Base-by-base conservation (phyloP, 208 protist genomes). In the Jaenimonas drosophilae region DNA sequence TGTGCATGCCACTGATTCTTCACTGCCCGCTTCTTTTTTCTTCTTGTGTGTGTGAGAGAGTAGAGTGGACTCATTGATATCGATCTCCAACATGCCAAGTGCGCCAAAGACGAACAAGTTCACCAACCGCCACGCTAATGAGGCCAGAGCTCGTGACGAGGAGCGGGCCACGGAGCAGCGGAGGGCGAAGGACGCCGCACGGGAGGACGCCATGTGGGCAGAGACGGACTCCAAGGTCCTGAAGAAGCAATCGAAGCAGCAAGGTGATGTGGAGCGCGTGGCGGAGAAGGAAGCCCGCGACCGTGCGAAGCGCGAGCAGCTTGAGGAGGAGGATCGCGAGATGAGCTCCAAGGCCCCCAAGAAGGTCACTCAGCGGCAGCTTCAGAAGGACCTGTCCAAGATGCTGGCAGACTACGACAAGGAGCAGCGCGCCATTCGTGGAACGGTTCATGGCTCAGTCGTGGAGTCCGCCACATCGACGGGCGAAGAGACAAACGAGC, bases 371-470 rank as follows among this genome's bases (percentile, higher is more conserved):
- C 51, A 83, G 44, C 77, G 86, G 3, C 71, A 87, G 44, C 59
- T 87, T 4, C 86, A 94, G 57, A 88, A 88, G 57, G 75, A 89
- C 27, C 55, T 94, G 48, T 55, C 76, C 14, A 90, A 91, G 68
- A 78, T 87, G 76, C 44, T 84, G n/a, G 60, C 49, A 14, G 76
- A 85, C 40, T 90, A 94, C 59, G 86, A 90, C 45, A 83, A 76
- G 45, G 47, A 70, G 54, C 64, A 61, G 27, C 33, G 70, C n/a
- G 47, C 55, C 12, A 60, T 81, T 28, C 64, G 63, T 4, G 31
- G 49, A 23, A 16, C 29, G 31, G 4, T 55, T 14, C 20, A 26
- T 26, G 59, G 54, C 32, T 37, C 55, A 3, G 45, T 67, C 23
- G 64, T 63, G 23, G 39, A 62, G 16, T 38, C 23, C 17, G 23